Conservation (phyloP, 2,329 filamentous ascomycete genomes). For the Ambrosiella beaveri region DNA sequence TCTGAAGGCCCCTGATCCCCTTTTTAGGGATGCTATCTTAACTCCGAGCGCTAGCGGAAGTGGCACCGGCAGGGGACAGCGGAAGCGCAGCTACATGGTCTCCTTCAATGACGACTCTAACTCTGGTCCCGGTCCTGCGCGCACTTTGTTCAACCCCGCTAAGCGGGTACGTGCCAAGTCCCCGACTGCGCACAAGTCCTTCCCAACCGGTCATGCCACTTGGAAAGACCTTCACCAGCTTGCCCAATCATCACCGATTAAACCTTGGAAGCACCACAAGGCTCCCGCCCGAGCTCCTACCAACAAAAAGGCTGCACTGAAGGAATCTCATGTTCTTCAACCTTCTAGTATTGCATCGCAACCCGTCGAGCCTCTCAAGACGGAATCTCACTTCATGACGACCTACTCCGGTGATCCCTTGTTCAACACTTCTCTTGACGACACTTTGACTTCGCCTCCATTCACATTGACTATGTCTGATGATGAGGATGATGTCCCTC, state of each 20-base stretch:
- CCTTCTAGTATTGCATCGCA: not conserved
- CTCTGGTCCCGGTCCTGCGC: conserved; percentile 15
- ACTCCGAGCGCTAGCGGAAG: conserved; percentile 51
- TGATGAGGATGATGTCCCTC: conserved; percentile 68
- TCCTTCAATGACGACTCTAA: conserved; percentile 33
- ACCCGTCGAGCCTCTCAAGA: conserved; percentile 21
- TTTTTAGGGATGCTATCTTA: conserved; percentile 64
- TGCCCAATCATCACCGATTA: conserved; percentile 73
- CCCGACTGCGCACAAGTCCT: conserved; percentile 41
- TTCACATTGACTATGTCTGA: conserved; percentile 42
- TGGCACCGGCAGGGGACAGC: conserved; percentile 27
- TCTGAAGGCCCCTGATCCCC: conserved; percentile 46
- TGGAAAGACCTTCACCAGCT: conserved; percentile 68
- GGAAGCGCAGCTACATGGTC: conserved; percentile 45
- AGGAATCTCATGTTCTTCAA: conserved; percentile 6
- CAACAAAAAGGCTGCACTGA: not conserved
- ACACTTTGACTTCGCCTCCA: conserved; percentile 41
- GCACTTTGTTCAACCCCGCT: conserved; percentile 31
- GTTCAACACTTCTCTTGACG: conserved; percentile 52
- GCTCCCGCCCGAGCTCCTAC: not conserved
- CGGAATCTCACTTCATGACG: conserved; percentile 60
- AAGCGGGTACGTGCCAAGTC: conserved; percentile 53
- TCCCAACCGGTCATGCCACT: conserved; percentile 33
- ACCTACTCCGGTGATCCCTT: conserved; percentile 61
- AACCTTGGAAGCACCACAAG: conserved; percentile 27